A percentile compares a stretch with the other conserved stretches of the same genome.
These are phyloP conservation scores for Periconia macrospinosa DNA, from an alignment of 2,329 filamentous ascomycete genomes.

Conservation along the genomic window DNA sequence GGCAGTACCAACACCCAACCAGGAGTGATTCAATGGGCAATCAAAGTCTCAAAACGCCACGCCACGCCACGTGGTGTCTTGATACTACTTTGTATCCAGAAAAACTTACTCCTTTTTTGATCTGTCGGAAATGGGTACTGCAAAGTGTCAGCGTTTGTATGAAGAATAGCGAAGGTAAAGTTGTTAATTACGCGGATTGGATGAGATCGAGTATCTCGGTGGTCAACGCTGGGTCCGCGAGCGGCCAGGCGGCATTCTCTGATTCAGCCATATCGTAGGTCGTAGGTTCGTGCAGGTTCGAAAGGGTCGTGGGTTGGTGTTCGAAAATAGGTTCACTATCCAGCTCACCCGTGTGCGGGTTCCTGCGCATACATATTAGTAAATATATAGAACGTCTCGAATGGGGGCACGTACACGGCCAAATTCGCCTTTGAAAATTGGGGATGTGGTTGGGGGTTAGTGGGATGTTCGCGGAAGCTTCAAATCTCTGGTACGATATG, in stretches of 20 bases:
- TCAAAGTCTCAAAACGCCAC: too few relatives aligned
- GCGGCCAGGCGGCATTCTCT: slow-evolving; percentile 38
- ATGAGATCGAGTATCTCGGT: slow-evolving; percentile 51
- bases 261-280: slow-evolving; percentile 18
- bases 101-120: too few relatives aligned
- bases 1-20: too few relatives aligned
- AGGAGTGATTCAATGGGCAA: too few relatives aligned
- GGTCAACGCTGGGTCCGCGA: slow-evolving; percentile 50
- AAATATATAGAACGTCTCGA: background rate
- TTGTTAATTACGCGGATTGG: too few relatives aligned
- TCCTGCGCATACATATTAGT: slow-evolving; percentile 12
- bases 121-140: too few relatives aligned
- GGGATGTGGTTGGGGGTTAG: background rate
- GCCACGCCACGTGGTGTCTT: too few relatives aligned
- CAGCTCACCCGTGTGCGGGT: slow-evolving; percentile 38
- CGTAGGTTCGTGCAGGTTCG: background rate
- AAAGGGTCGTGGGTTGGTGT: background rate
- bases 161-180: too few relatives aligned
- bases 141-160: too few relatives aligned
- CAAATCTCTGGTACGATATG: too few relatives aligned
- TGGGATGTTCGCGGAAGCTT: slow-evolving; percentile 1
- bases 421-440: slow-evolving; percentile 30
- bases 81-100: too few relatives aligned
- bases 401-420: slow-evolving; percentile 28
- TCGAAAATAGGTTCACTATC: slow-evolving; percentile 32